These are phyloP conservation scores for Oidiodendron maius DNA, from an alignment of 495 filamentous ascomycete species.

Conservation along the genomic window DNA sequence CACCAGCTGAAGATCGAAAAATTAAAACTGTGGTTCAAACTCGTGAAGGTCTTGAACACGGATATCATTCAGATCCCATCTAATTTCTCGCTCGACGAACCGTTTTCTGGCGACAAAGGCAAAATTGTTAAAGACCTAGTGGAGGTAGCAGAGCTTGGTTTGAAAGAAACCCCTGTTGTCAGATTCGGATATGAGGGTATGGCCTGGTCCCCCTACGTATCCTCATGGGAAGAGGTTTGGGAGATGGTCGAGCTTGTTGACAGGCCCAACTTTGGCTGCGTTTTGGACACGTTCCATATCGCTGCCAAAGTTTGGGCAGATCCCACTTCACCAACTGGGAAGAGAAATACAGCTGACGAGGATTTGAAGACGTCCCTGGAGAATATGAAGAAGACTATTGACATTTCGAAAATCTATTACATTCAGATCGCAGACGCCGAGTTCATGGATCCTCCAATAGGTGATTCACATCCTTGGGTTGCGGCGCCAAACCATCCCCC, in stretches of 20 bases:
- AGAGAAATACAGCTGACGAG: slow-evolving; percentile 47
- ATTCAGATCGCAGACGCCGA: slow-evolving; percentile 77
- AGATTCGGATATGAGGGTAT: too few relatives aligned
- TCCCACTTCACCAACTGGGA: slow-evolving; percentile 51
- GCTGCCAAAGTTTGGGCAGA: slow-evolving; percentile 72
- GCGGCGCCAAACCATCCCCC: slow-evolving; percentile 53
- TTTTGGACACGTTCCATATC: slow-evolving; percentile 77
- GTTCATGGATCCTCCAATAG: slow-evolving; percentile 48
- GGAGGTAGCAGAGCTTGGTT: slow-evolving; percentile 58
- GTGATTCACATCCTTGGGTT: slow-evolving; percentile 56
- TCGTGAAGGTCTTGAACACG: slow-evolving; percentile 63
- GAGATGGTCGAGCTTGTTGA: too few relatives aligned
- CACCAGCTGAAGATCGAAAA: slow-evolving; percentile 56
- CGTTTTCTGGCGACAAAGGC: slow-evolving; percentile 43
- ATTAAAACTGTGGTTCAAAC: slow-evolving; percentile 59
- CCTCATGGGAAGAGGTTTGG: too few relatives aligned
- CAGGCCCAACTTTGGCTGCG: slow-evolving; percentile 63
- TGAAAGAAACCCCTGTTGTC: slow-evolving; percentile 43
- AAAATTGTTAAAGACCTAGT: slow-evolving; percentile 54
- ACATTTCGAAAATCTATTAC: slow-evolving; percentile 65
- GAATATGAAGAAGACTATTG: slow-evolving; percentile 46
- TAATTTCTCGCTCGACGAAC: slow-evolving; percentile 55
- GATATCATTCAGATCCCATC: slow-evolving; percentile 75
- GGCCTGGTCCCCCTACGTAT: too few relatives aligned
- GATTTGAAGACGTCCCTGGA: slow-evolving; percentile 50